Conservation (phyloP, 371 early-diverging fungal genomes). For the Ecytonucleospora hepatopenaei region DNA sequence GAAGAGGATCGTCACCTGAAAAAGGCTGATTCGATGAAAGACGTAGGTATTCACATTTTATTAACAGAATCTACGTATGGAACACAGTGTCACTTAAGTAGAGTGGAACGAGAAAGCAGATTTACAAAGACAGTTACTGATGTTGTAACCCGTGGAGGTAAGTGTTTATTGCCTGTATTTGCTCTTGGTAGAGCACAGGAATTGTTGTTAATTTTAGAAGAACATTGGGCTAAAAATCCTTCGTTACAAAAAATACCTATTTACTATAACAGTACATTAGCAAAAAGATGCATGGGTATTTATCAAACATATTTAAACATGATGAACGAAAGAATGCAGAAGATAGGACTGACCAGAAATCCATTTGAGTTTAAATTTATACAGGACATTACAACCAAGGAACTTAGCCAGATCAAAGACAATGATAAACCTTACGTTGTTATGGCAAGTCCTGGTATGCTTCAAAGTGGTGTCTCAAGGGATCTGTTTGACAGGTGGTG, state of each 20-base stretch:
- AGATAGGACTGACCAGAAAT: conserved; percentile 75
- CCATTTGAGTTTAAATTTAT: conserved; percentile 95
- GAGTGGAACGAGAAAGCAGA: conserved; percentile 78
- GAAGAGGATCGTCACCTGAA: conserved; percentile 98
- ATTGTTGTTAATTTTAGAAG: conserved; percentile 88
- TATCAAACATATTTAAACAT: conserved; percentile 97
- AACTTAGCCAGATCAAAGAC: conserved; percentile 84
- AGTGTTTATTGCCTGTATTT: conserved; percentile 93
- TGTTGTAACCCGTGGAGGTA: conserved; percentile 82
- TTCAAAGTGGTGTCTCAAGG: conserved; percentile 90
- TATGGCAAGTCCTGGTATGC: conserved; percentile 98
- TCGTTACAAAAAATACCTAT: conserved; percentile 77
- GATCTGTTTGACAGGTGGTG: conserved; percentile 96
- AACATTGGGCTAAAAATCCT: conserved; percentile 87
- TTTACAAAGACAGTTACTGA: conserved; percentile 69
- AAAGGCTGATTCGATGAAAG: conserved; percentile 87
- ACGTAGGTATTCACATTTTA: conserved; percentile 71
- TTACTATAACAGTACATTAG: conserved; percentile 88
- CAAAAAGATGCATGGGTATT: conserved; percentile 90
- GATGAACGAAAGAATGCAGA: conserved; percentile 91
- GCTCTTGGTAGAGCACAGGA: conserved; percentile 97
- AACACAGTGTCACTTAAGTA: conserved; percentile 86
- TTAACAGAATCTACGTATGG: conserved; percentile 97
- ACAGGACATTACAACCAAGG: conserved; percentile 73
- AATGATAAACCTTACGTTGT: conserved; percentile 93